These are phyloP conservation scores for Ramularia collo-cygni DNA, from an alignment of 2,329 filamentous ascomycete species.

Conservation along the genomic window DNA sequence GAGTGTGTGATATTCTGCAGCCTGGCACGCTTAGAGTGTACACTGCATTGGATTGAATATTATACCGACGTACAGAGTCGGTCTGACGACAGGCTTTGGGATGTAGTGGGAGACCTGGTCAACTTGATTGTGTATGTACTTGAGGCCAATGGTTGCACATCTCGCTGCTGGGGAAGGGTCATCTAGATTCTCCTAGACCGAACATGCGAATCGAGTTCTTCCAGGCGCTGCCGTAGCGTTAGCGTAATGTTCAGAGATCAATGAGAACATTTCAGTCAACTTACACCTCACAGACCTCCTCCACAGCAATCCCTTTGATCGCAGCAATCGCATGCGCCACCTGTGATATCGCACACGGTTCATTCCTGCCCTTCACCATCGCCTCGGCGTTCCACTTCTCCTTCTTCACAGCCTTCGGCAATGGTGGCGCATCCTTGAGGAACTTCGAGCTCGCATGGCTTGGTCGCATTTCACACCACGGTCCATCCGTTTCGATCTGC, in stretches of 20 bases:
- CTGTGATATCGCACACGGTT: conserved; percentile 77
- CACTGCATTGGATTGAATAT: too few relatives aligned
- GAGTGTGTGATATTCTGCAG: too few relatives aligned
- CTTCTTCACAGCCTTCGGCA: conserved; percentile 86
- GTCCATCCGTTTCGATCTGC: conserved; percentile 95
- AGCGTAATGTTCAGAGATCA: conserved; percentile 16
- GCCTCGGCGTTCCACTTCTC: conserved; percentile 83
- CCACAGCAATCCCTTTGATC: conserved; percentile 71
- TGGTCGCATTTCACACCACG: conserved; percentile 91
- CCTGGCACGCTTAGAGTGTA: too few relatives aligned
- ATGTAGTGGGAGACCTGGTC: too few relatives aligned
- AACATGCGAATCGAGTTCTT: conserved; percentile 75
- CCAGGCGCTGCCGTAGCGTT: conserved; percentile 53
- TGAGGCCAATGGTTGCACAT: too few relatives aligned
- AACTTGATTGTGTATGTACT: too few relatives aligned
- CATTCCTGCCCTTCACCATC: conserved; percentile 93
- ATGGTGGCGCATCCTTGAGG: conserved; percentile 54
- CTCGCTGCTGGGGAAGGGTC: background rate
- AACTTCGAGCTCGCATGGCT: conserved; percentile 79
- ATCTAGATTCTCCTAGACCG: conserved; percentile 50
- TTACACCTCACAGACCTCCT: conserved; percentile 76
- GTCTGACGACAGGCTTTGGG: too few relatives aligned
- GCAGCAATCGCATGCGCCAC: conserved; percentile 84
- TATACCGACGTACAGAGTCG: too few relatives aligned
- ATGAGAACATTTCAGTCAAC: conserved; percentile 27